These are phyloP conservation scores for Massariosphaeria phaeospora DNA, from an alignment of 495 filamentous ascomycete genomes.

Conservation along the genomic window DNA sequence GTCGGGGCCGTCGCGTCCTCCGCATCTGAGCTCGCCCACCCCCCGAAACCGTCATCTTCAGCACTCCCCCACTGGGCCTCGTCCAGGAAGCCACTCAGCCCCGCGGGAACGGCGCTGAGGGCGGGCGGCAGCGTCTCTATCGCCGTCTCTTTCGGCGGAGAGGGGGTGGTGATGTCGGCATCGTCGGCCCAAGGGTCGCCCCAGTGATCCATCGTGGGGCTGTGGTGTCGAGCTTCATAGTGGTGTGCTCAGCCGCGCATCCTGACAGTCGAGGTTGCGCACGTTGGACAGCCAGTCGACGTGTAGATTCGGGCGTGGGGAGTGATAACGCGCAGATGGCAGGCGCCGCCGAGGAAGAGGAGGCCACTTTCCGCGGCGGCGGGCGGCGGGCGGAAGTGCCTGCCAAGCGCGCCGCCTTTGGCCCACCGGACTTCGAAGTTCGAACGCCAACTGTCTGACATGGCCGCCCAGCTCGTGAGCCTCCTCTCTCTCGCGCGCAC, in stretches of 20 bases:
- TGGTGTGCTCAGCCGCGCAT: constrained; percentile 28
- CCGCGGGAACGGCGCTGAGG: constrained; percentile 1
- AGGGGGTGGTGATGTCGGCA: constrained; percentile 13
- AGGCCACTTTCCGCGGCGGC: background rate
- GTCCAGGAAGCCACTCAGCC: constrained; percentile 28
- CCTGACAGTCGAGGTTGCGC: constrained; percentile 5
- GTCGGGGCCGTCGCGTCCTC: background rate
- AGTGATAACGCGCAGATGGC: background rate
- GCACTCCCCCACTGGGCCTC: constrained; percentile 30
- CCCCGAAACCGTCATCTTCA: constrained; percentile 19
- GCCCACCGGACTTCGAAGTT: no score
- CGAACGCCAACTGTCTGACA: no score
- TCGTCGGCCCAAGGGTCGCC: constrained; percentile 35
- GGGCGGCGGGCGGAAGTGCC: background rate
- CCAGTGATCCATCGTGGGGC: constrained; percentile 33
- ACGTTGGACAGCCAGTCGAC: no score
- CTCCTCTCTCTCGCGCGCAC: no score
- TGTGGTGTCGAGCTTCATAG: constrained; percentile 22
- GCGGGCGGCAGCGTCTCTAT: background rate
- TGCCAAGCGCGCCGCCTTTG: no score
- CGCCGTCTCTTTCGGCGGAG: constrained; percentile 14
- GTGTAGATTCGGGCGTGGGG: background rate
- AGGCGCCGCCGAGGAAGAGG: background rate
- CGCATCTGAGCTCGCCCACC: constrained; percentile 1
- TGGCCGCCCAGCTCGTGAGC: no score